phyloP scores from a whole-genome alignment of 1,284 basidiomycete species.

The Ustilago xerochloae region DNA sequence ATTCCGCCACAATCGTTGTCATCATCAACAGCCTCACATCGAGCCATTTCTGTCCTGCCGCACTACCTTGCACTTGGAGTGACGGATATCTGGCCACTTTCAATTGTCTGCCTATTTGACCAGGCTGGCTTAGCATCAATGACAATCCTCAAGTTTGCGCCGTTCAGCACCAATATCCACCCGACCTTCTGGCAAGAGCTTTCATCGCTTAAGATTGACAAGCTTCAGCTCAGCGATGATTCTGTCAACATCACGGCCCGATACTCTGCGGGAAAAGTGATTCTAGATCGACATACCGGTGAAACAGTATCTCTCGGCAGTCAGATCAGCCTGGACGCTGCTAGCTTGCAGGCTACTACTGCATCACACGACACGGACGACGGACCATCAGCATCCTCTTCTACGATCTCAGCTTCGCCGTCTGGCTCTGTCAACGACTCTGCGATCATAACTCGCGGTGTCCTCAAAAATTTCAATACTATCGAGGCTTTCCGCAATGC shows the following conservation, averaged over 20 bases:
- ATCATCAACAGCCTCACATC: not conserved
- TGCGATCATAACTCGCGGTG: conserved; percentile 70
- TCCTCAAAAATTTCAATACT: conserved; percentile 85
- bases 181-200: conserved; percentile 94
- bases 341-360: conserved; percentile 71
- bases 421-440: not conserved
- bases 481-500: conserved; percentile 92
- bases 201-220: conserved; percentile 88
- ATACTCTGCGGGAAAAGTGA: conserved; percentile 78
- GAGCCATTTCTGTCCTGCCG: not conserved
- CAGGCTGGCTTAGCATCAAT: not conserved
- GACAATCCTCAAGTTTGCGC: conserved; percentile 80
- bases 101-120: not conserved
- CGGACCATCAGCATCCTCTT: conserved; percentile 3
- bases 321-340: conserved; percentile 59
- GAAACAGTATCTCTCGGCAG: conserved; percentile 58
- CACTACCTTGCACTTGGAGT: no score
- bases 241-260: conserved; percentile 76
- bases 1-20: not conserved
- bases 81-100: no score
- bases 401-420: conserved; percentile 70
- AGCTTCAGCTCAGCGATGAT: conserved; percentile 83
- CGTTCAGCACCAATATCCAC: conserved; percentile 85
- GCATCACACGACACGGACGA: conserved; percentile 2
- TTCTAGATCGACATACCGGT: conserved; percentile 80